Conservation (phyloP, 169 alveolate species). For the Plasmodium gonderi region DNA sequence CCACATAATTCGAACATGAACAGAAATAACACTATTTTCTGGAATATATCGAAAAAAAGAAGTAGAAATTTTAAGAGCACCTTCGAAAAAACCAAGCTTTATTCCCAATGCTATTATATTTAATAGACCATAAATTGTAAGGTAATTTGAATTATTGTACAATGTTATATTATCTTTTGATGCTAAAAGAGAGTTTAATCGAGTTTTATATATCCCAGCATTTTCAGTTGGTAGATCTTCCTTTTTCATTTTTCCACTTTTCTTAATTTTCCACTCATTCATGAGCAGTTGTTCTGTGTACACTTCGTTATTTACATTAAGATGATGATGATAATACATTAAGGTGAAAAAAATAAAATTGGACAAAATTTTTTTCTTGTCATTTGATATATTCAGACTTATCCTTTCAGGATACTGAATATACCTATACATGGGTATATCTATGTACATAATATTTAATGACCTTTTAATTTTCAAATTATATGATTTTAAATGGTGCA, state of each 20-base stretch:
- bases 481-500: constrained; percentile 18
- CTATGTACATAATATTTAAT: constrained; percentile 11
- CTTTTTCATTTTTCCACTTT: background rate
- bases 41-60: constrained; percentile 24
- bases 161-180: constrained; percentile 31
- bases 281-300: background rate
- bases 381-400: background rate
- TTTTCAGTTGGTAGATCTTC: background rate
- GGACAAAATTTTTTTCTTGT: constrained; percentile 23
- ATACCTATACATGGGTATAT: constrained; percentile 11
- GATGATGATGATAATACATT: constrained; percentile 12
- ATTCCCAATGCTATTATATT: constrained; percentile 25
- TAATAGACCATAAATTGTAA: constrained; percentile 35
- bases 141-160: background rate
- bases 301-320: background rate
- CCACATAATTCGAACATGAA: constrained; percentile 66
- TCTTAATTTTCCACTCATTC: background rate
- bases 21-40: constrained; percentile 30
- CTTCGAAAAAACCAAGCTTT: constrained; percentile 6
- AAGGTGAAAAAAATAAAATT: constrained; percentile 24
- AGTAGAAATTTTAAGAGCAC: background rate
- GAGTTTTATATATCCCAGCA: background rate
- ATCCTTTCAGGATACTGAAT: constrained; percentile 1
- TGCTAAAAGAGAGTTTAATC: background rate
- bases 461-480: constrained; percentile 17